Evolutionary conservation across 306 rosid species (phyloP).

Genomic region (Phaseolus lunatus): DNA sequence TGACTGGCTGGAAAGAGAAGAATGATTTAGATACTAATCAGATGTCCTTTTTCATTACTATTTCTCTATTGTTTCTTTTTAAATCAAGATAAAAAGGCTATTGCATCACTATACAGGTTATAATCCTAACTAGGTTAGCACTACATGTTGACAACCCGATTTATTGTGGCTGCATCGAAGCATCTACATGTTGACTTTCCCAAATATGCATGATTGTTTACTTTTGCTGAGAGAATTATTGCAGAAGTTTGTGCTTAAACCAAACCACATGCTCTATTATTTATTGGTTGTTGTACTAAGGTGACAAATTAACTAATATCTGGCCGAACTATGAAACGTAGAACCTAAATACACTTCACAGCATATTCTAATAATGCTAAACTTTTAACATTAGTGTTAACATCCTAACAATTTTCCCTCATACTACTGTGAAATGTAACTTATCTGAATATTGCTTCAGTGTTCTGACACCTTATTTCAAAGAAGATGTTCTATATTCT

Average conservation of each 20-base stretch:
- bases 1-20: background rate
- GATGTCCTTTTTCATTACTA: background rate
- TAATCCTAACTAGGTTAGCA: too few species aligned
- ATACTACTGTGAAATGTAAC: constrained; percentile 38
- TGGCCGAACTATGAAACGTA: background rate
- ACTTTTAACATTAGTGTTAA: background rate
- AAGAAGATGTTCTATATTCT: constrained; percentile 87
- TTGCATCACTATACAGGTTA: too few species aligned
- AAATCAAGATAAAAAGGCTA: too few species aligned
- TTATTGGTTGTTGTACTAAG: background rate
- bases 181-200: constrained; percentile 23
- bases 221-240: background rate
- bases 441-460: constrained; percentile 56
- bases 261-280: background rate
- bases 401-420: constrained; percentile 18
- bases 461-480: constrained; percentile 96
- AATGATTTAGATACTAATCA: background rate
- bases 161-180: background rate
- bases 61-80: constrained; percentile 1
- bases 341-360: constrained; percentile 14
- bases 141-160: background rate
- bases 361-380: background rate
- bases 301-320: background rate
- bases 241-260: background rate
- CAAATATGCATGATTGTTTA: constrained; percentile 4